Percentiles rank a stretch among this genome's conserved stretches.
These are phyloP conservation scores for Gossypium herbaceum DNA, from an alignment of 345 rosid genomes.

Conservation along the genomic window DNA sequence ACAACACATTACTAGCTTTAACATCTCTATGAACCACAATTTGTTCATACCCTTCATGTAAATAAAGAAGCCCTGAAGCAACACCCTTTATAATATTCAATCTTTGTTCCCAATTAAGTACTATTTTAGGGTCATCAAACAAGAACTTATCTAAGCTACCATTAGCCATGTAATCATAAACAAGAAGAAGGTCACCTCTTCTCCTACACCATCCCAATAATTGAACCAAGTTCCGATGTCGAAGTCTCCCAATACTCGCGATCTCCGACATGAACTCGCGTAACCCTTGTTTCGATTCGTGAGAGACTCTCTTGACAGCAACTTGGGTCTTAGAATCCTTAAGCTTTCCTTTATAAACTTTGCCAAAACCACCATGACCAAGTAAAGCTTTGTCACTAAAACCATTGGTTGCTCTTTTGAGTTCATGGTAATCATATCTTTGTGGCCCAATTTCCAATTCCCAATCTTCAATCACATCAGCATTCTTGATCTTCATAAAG, in stretches of 20 bases:
- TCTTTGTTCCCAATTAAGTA: slow-evolving; percentile 75
- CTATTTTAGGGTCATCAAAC: slow-evolving; percentile 29
- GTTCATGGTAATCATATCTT: not conserved
- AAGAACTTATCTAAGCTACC: slow-evolving; percentile 2
- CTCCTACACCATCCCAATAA: not conserved
- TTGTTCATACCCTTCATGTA: not conserved
- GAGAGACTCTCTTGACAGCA: slow-evolving; percentile 4
- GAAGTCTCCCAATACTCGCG: not conserved
- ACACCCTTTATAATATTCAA: slow-evolving; percentile 61
- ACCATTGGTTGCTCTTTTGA: not conserved
- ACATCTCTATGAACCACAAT: not conserved
- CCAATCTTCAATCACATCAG: not conserved
- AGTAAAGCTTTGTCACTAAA: not conserved
- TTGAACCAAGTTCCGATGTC: not conserved
- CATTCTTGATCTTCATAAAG: not conserved
- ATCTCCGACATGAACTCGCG: not conserved
- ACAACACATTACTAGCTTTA: not conserved
- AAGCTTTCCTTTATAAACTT: not conserved
- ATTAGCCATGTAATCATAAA: slow-evolving; percentile 3
- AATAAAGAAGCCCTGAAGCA: slow-evolving; percentile 27
- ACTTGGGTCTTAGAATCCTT: not conserved
- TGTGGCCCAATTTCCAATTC: slow-evolving; percentile 1
- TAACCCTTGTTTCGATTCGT: not conserved
- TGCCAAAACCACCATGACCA: not conserved
- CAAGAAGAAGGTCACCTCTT: slow-evolving; percentile 9